Percentiles rank a stretch among this genome's conserved stretches.
These are phyloP conservation scores for Ceratocystis destructans DNA, from an alignment of 2,329 filamentous ascomycete genomes.

Conservation along the genomic window DNA sequence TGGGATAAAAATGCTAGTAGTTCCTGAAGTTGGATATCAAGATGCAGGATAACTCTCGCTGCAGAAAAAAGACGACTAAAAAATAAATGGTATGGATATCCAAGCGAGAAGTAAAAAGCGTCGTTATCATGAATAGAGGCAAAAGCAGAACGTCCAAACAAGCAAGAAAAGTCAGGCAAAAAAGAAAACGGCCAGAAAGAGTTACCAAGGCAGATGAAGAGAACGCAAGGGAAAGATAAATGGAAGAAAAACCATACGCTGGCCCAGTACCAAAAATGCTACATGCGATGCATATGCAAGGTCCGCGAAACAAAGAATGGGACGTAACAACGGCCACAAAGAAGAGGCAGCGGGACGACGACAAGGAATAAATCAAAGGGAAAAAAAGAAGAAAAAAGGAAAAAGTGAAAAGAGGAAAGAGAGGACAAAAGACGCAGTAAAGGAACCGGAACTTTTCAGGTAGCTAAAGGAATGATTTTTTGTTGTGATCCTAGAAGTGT, in stretches of 20 bases:
- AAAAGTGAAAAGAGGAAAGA: conserved; percentile 8
- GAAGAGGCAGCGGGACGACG: neutral
- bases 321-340: neutral
- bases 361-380: neutral
- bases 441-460: neutral
- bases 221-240: neutral
- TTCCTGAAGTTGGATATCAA: neutral
- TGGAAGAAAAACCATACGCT: neutral
- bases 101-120: conserved; percentile 9
- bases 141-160: neutral
- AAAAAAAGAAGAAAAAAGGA: neutral
- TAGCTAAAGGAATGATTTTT: neutral
- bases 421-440: neutral
- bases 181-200: neutral
- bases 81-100: conserved; percentile 13
- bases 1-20: neutral
- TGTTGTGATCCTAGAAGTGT: neutral
- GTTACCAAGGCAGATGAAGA: neutral
- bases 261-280: neutral
- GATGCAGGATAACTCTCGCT: neutral
- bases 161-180: neutral
- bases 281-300: conserved; percentile 11
- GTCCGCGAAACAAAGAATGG: neutral
- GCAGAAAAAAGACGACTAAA: conserved; percentile 12
- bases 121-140: conserved; percentile 1